Evolutionary conservation across 768 basidiomycete species (phyloP).

Genomic region (Russula ochroleuca): DNA sequence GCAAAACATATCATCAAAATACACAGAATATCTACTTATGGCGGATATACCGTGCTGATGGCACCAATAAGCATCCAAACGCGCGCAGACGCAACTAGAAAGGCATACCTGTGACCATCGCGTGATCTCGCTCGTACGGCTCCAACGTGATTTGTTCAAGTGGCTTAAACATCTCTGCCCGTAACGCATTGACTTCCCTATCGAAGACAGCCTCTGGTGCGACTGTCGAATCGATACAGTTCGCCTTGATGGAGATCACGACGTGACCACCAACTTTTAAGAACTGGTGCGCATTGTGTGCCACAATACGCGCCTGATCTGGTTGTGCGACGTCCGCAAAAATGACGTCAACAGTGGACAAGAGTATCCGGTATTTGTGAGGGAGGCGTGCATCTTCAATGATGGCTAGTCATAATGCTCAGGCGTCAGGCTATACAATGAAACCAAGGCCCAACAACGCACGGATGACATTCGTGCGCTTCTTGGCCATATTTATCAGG

Average conservation of each 20-base stretch:
- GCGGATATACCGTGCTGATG: slow-evolving; percentile 45
- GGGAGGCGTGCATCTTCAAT: slow-evolving; percentile 96
- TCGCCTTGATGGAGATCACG: slow-evolving; percentile 98
- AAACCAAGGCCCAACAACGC: slow-evolving; percentile 40
- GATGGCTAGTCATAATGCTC: slow-evolving; percentile 55
- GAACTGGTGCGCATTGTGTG: slow-evolving; percentile 91
- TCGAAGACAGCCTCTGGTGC: slow-evolving; percentile 89
- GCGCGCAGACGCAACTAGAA: background rate
- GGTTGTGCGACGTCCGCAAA: slow-evolving; percentile 99
- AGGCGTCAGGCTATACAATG: background rate
- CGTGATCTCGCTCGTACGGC: slow-evolving; percentile 87
- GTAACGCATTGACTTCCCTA: slow-evolving; percentile 75
- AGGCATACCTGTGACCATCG: slow-evolving; percentile 76
- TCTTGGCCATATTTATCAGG: slow-evolving; percentile 98
- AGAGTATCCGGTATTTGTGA: slow-evolving; percentile 94
- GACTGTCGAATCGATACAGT: slow-evolving; percentile 96
- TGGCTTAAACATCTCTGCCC: slow-evolving; percentile 80
- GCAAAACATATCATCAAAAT: slow-evolving; percentile 22
- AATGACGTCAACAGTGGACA: slow-evolving; percentile 93
- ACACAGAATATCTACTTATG: slow-evolving; percentile 34
- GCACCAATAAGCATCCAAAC: background rate
- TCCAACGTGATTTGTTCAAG: slow-evolving; percentile 95
- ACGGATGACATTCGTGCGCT: slow-evolving; percentile 98
- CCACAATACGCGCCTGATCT: slow-evolving; percentile 96
- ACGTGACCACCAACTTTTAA: slow-evolving; percentile 89